Percentiles rank a stretch among this genome's conserved stretches.
These are phyloP conservation scores for Saccharomycopsis amapae DNA, from an alignment of 805 yeast genomes.

Conservation along the genomic window DNA sequence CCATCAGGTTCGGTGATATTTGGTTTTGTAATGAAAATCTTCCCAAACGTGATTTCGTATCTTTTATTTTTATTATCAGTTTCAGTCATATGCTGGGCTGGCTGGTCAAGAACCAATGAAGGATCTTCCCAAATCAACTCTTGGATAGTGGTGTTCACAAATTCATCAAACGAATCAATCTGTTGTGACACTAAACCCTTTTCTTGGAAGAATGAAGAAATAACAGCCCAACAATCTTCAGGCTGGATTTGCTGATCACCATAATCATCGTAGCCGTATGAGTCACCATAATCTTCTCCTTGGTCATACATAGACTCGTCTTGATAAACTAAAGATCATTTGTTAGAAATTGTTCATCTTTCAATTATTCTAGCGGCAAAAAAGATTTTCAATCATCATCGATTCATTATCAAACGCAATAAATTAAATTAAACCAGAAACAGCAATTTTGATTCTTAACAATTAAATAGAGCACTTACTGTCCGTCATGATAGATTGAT, in stretches of 20 bases:
- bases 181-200: slow-evolving; percentile 98
- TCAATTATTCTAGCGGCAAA: too few species aligned
- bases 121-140: slow-evolving; percentile 95
- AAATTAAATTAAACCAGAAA: neutral
- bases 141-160: slow-evolving; percentile 92
- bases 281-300: slow-evolving; percentile 41
- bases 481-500: too few species aligned
- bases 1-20: slow-evolving; percentile 99
- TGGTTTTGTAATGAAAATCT: slow-evolving; percentile 92
- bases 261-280: slow-evolving; percentile 56
- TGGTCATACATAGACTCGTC: slow-evolving; percentile 6
- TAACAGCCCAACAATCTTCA: slow-evolving; percentile 99
- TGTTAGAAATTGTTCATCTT: neutral
- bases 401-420: too few species aligned
- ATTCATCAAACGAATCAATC: slow-evolving; percentile 96
- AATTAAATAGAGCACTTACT: too few species aligned
- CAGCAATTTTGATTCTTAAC: too few species aligned
- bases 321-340: neutral
- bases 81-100: slow-evolving; percentile 94
- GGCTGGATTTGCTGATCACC: slow-evolving; percentile 75
- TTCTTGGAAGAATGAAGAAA: slow-evolving; percentile 90
- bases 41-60: slow-evolving; percentile 96
- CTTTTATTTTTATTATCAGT: slow-evolving; percentile 85
- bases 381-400: too few species aligned
- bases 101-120: slow-evolving; percentile 89